A percentile compares a stretch with the other conserved stretches of the same genome.
Evolutionary conservation across 441 rosid genomes (phyloP).

Genomic region (Gossypium schwendimanii): DNA sequence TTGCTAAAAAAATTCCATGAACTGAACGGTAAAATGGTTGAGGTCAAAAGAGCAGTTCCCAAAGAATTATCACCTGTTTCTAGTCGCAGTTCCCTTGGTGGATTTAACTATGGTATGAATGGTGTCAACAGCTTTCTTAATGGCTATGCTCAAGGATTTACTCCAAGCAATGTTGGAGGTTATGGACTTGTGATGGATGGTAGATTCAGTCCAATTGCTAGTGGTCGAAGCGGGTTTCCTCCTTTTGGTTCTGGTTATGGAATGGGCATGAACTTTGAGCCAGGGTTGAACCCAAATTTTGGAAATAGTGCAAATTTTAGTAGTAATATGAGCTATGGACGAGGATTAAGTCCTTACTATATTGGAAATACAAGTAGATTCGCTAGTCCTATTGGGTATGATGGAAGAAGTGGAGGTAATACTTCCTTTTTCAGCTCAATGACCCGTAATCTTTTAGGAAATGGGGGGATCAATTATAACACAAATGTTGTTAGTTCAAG

Average conservation of each 20-base stretch:
- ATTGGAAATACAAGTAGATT: slow-evolving; percentile 66
- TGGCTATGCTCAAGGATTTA: slow-evolving; percentile 78
- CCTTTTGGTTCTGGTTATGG: slow-evolving; percentile 63
- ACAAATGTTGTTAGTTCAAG: slow-evolving; percentile 46
- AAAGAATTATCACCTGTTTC: slow-evolving; percentile 88
- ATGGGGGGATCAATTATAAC: slow-evolving; percentile 55
- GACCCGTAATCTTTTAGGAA: slow-evolving; percentile 79
- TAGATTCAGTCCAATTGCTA: slow-evolving; percentile 72
- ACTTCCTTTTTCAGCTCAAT: slow-evolving; percentile 78
- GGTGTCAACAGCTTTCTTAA: slow-evolving; percentile 65
- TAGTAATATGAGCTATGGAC: slow-evolving; percentile 59
- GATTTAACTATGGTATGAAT: slow-evolving; percentile 66
- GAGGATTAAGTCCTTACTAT: slow-evolving; percentile 76
- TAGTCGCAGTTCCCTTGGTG: slow-evolving; percentile 69
- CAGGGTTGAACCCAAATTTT: slow-evolving; percentile 62
- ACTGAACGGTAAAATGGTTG: slow-evolving; percentile 89
- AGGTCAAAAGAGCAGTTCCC: slow-evolving; percentile 78
- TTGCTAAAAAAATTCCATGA: slow-evolving; percentile 82
- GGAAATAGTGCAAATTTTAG: slow-evolving; percentile 53
- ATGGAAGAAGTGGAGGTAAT: slow-evolving; percentile 71
- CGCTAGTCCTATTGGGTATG: slow-evolving; percentile 57
- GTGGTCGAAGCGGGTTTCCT: slow-evolving; percentile 69
- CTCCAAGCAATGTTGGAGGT: slow-evolving; percentile 63
- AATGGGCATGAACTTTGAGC: slow-evolving; percentile 74
- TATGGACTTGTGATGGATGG: slow-evolving; percentile 83